Evolutionary conservation across 2,329 filamentous ascomycete genomes (phyloP), one percentile per base, ranked within the genome.

Genomic region (Colletotrichum limetticola): DNA sequence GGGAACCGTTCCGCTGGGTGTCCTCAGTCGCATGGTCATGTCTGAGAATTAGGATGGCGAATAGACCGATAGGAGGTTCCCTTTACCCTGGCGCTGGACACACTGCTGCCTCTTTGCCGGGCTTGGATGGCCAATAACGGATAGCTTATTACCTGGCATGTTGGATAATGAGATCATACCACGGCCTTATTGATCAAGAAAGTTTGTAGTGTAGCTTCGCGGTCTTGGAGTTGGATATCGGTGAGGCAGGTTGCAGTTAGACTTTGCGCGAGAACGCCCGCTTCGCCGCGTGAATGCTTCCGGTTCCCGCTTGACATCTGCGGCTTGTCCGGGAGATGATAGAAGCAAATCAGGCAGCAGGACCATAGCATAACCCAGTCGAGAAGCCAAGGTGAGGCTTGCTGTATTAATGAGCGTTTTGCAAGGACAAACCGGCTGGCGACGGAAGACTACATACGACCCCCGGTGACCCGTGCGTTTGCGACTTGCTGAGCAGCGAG

Each of bases 1-100:
- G 69, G 64, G 69, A 72, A 65, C 58, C 64, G 53, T 68, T 72
- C 68, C 63, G 69, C 68, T 32, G 59, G 57, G 68, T 55, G 46
- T 64, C 63, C 63, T 55, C 53, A 49, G 59, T 64, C 32, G 59
- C 66, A 55, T 62, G 53, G 66, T 32, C 57, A 53, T 69, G 66
- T 64, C 66, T 64, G 70, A 56, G 55, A 59, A 59, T 42, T 52
- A 42, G 66, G 30, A 55, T 53, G 69, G 58, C 63, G 52, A 63
- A 42, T 72, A 65, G 65, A 68, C 49, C 22, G 69, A 68, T 52
- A 52, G 52, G 58, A 37, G 42, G 22, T 65, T 46, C 62, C 52
- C 24, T 72, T 58, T 64, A 57, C 52, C 28, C 53, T 46, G 59
- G 24, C n/a, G 26, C 22, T 60, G 61, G 66, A 30, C 71, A 65